A percentile compares a stretch with the other conserved stretches of the same genome.
Conservation (phyloP, 2,329 filamentous ascomycete species). For the Albifimbria verrucaria region DNA sequence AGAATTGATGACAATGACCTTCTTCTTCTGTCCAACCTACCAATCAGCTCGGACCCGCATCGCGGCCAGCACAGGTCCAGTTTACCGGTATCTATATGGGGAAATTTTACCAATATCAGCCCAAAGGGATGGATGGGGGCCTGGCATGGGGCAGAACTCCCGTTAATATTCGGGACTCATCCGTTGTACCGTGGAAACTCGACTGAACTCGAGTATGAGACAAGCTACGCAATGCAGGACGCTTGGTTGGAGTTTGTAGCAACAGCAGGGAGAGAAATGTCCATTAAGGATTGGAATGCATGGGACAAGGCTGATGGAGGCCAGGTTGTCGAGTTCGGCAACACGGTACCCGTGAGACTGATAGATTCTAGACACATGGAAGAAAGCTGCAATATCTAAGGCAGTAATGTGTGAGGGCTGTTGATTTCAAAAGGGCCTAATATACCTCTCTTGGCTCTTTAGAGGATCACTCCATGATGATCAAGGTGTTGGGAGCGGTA, state of each 20-base stretch:
- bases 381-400: too few species aligned
- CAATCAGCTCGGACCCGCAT: neutral
- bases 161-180: conserved; percentile 1
- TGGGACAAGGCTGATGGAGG: conserved; percentile 1
- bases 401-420: too few species aligned
- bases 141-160: conserved; percentile 1
- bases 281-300: neutral
- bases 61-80: neutral
- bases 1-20: neutral
- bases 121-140: conserved; percentile 1
- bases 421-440: too few species aligned
- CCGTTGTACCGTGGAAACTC: neutral
- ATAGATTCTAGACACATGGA: neutral
- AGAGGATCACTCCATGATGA: too few species aligned
- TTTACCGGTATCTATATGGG: neutral
- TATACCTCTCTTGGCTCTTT: too few species aligned
- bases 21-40: conserved; percentile 1
- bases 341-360: neutral
- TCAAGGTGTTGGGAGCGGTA: too few species aligned
- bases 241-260: neutral
- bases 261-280: neutral
- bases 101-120: conserved; percentile 2
- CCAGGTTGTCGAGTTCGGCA: neutral
- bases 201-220: neutral
- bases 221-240: conserved; percentile 1